These are phyloP conservation scores for Hymenoscyphus occultus DNA, from an alignment of 2,329 filamentous ascomycete genomes.

Conservation along the genomic window DNA sequence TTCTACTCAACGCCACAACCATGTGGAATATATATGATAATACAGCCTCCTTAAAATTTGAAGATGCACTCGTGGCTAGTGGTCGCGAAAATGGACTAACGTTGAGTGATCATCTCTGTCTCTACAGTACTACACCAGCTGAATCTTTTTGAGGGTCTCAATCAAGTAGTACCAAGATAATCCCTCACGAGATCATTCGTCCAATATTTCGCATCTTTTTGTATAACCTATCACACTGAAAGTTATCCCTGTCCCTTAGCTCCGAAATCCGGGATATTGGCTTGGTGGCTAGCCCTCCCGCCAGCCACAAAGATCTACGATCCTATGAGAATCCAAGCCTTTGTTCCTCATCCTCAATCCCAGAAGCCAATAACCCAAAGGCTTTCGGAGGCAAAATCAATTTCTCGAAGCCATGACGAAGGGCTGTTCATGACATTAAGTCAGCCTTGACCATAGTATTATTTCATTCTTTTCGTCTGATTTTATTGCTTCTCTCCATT, in stretches of 20 bases:
- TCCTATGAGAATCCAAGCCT: slow-evolving; percentile 6
- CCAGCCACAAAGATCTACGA: slow-evolving; percentile 9
- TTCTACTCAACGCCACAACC: background rate
- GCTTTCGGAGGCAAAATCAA: background rate
- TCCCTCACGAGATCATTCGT: background rate
- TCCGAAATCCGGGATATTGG: slow-evolving; percentile 3
- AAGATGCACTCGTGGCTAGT: background rate
- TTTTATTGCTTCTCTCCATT: background rate
- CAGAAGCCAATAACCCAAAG: background rate
- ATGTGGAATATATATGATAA: background rate
- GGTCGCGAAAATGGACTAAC: background rate
- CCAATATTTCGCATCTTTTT: background rate
- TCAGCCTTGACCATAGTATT: background rate
- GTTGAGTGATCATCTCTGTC: background rate
- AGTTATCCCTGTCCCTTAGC: background rate
- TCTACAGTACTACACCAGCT: background rate
- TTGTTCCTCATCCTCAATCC: background rate
- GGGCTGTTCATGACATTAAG: background rate
- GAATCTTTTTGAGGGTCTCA: background rate
- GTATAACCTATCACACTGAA: background rate
- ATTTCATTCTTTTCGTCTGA: background rate
- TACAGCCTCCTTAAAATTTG: background rate
- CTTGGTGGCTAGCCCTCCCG: slow-evolving; percentile 7
- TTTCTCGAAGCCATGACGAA: background rate
- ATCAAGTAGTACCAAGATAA: background rate